These are phyloP conservation scores for Xylariales sp. DNA, from an alignment of 2,329 filamentous ascomycete species.

Conservation along the genomic window DNA sequence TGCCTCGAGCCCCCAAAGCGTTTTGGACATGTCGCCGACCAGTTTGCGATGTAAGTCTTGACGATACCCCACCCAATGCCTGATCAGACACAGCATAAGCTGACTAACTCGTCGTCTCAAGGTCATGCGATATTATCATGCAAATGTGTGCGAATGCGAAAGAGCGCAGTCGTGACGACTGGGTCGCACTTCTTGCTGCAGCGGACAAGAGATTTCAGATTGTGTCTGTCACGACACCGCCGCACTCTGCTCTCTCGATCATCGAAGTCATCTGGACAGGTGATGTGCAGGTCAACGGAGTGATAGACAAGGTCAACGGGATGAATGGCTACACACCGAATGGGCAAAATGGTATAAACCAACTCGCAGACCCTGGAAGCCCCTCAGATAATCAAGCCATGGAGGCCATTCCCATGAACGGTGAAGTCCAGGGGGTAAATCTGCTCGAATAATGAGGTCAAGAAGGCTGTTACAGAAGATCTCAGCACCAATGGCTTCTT, in stretches of 20 bases:
- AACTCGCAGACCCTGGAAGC: no score
- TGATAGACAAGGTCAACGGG: no score
- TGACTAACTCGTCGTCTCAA: neutral
- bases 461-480: no score
- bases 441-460: no score
- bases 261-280: constrained; percentile 13
- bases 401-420: no score
- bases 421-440: no score
- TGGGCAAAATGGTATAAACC: no score
- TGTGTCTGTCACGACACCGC: constrained; percentile 9
- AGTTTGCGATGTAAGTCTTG: constrained; percentile 11
- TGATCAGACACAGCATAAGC: neutral
- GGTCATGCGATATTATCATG: constrained; percentile 13
- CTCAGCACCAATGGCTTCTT: no score
- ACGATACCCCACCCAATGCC: no score
- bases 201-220: constrained; percentile 13
- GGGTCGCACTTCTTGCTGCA: constrained; percentile 10
- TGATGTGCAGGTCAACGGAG: no score
- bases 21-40: constrained; percentile 9
- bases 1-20: constrained; percentile 9
- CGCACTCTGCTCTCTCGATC: constrained; percentile 11
- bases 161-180: constrained; percentile 13
- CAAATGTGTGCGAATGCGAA: constrained; percentile 14
- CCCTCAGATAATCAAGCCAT: no score
- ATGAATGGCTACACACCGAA: no score